Base-by-base conservation (phyloP, 2,329 filamentous ascomycete genomes). In the Aspergillus pseudoviridinutans region DNA sequence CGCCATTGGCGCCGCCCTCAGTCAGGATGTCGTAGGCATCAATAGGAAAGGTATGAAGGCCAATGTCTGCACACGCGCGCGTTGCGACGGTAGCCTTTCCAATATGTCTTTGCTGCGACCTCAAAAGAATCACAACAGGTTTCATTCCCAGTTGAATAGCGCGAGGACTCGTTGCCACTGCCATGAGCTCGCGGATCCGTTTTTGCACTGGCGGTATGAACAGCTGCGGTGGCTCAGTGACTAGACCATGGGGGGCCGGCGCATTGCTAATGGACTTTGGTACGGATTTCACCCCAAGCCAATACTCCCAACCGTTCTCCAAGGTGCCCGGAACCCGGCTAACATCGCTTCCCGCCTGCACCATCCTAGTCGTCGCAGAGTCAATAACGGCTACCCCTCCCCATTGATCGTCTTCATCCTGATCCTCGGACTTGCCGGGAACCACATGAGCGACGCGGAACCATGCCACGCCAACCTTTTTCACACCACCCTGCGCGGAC, bases 11-110 rank as follows among this genome's bases (percentile, higher is more conserved):
- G 49, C 89, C 88, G 14, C 91, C 91, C 71, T 97, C 93, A n/a
- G 91, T 93, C 4, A 96, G 80, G 46, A 99, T 91, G 66, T 99
- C 94, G 67, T 96, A 96, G 0, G 91, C 90, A 71, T 97, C 92
- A 53, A 99, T 90, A 0, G 85, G 77, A 71, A 96, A 97, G 0
- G 87, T 89, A 71, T 99, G 94, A 17, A 97, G 80, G 3, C 94
- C 94, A 61, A 97, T 88, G 67, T 97, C 93, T 2, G 89, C 84
- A 71, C 92, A 96, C 4, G 92, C 92, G 47, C 85, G 84, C 1
- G 80, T 82, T 0, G 91, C 91, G 24, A 92, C 77, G 2, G 87
- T 89, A n/a, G 90, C 82, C 73, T 99, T 99, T 51, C 94, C 94
- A 64, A 97, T 96, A 59, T 91, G 90, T 49, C 94, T 86, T 74